phyloP scores from a whole-genome alignment of 192 early-diverging fungal genomes.

The Rhizophagus clarus region DNA sequence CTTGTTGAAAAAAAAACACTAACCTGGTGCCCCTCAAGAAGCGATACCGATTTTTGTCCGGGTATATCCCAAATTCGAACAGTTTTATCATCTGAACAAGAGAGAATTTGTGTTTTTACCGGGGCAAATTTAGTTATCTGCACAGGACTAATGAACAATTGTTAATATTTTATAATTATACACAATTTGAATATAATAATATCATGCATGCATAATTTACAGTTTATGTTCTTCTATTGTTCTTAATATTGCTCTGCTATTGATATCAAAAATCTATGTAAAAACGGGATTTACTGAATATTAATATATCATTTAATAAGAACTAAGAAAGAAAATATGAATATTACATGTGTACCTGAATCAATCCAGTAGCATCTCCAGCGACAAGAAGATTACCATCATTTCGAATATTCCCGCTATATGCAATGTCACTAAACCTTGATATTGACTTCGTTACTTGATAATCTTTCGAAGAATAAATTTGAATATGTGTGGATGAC shows the following conservation, averaged over 20 bases:
- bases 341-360: slow-evolving; percentile 53
- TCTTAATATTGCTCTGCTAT: slow-evolving; percentile 69
- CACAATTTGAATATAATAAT: not conserved
- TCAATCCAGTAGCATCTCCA: slow-evolving; percentile 85
- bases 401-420: slow-evolving; percentile 72
- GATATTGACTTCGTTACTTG: slow-evolving; percentile 89
- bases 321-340: not conserved
- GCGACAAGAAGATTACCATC: slow-evolving; percentile 94
- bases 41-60: slow-evolving; percentile 64
- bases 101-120: slow-evolving; percentile 76
- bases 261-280: slow-evolving; percentile 60
- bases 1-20: not conserved
- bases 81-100: slow-evolving; percentile 90
- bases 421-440: slow-evolving; percentile 89
- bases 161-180: not conserved
- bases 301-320: not conserved
- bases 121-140: slow-evolving; percentile 81
- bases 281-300: too few relatives aligned
- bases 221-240: slow-evolving; percentile 58
- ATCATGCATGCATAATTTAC: slow-evolving; percentile 41
- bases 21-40: slow-evolving; percentile 77
- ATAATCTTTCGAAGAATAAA: slow-evolving; percentile 84
- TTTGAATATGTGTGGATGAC: slow-evolving; percentile 85
- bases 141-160: slow-evolving; percentile 59
- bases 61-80: slow-evolving; percentile 95